Conservation (phyloP, 1,139 yeast species). For the Blastobotrys malaysiensis region DNA sequence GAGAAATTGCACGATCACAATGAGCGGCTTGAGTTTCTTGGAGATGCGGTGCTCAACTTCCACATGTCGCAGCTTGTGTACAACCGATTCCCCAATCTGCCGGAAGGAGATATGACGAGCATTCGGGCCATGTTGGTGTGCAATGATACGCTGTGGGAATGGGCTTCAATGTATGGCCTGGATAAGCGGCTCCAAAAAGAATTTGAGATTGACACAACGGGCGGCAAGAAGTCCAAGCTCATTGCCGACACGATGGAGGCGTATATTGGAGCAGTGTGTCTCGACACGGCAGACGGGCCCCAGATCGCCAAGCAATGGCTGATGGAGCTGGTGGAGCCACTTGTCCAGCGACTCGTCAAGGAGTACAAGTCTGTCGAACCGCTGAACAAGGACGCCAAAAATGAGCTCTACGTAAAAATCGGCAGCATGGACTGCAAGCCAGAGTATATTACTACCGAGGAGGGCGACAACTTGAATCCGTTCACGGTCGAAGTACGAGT, state of each 20-base stretch:
- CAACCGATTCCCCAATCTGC: conserved; percentile 57
- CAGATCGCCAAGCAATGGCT: conserved; percentile 58
- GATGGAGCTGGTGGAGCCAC: conserved; percentile 46
- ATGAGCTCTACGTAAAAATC: conserved; percentile 68
- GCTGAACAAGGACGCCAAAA: conserved; percentile 61
- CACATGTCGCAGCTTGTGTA: conserved; percentile 66
- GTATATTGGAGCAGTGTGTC: conserved; percentile 75
- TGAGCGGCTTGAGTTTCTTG: conserved; percentile 88
- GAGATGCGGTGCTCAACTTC: conserved; percentile 81
- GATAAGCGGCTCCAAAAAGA: conserved; percentile 48
- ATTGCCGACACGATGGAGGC: conserved; percentile 86
- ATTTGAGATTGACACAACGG: conserved; percentile 26
- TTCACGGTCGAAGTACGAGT: conserved; percentile 65
- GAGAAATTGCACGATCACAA: conserved; percentile 66
- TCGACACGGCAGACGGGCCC: conserved; percentile 47
- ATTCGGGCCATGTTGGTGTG: conserved; percentile 68
- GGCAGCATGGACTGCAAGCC: conserved; percentile 72
- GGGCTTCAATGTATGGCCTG: conserved; percentile 67
- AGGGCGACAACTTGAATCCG: conserved; percentile 44
- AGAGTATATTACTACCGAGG: conserved; percentile 51
- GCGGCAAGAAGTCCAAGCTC: conserved; percentile 39
- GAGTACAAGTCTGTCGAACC: conserved; percentile 33
- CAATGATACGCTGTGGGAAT: conserved; percentile 65
- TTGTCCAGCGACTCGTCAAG: conserved; percentile 37
- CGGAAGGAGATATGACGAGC: conserved; percentile 78